phyloP scores from a whole-genome alignment of 345 rosid species.

The Populus ilicifolia region DNA sequence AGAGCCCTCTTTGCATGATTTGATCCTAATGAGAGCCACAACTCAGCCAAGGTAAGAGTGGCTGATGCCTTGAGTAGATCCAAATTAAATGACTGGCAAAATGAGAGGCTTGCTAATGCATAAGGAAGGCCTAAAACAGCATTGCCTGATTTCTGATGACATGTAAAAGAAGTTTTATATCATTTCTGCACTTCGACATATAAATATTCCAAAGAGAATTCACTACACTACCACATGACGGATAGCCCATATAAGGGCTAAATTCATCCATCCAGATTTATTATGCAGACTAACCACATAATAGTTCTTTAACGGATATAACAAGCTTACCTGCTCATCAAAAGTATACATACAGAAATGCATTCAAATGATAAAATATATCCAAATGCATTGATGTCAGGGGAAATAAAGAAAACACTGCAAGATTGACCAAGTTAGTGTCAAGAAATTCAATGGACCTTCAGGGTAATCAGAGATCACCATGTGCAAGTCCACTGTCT shows the following conservation, averaged over 20 bases:
- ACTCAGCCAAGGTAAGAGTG: conserved; percentile 82
- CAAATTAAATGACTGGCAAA: conserved; percentile 88
- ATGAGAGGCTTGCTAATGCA: conserved; percentile 89
- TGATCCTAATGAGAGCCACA: conserved; percentile 84
- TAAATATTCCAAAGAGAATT: neutral
- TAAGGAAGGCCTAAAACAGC: conserved; percentile 91
- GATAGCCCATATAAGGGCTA: neutral
- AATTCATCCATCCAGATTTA: neutral
- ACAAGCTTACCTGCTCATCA: neutral
- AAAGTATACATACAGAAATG: neutral
- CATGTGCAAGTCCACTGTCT: neutral
- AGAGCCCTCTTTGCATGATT: conserved; percentile 77
- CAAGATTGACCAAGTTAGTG: neutral
- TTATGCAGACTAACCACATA: neutral
- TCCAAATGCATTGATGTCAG: neutral
- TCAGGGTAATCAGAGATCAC: neutral
- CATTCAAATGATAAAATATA: neutral
- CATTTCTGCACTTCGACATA: neutral
- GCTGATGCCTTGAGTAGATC: conserved; percentile 98
- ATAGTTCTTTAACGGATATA: neutral
- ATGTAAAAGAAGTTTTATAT: conserved; percentile 3
- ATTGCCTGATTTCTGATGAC: conserved; percentile 85
- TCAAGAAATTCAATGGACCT: neutral
- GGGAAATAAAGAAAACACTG: neutral
- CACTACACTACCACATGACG: neutral